Evolutionary conservation across 2,329 filamentous ascomycete genomes (phyloP).

Genomic region (Hymenoscyphus occultus): DNA sequence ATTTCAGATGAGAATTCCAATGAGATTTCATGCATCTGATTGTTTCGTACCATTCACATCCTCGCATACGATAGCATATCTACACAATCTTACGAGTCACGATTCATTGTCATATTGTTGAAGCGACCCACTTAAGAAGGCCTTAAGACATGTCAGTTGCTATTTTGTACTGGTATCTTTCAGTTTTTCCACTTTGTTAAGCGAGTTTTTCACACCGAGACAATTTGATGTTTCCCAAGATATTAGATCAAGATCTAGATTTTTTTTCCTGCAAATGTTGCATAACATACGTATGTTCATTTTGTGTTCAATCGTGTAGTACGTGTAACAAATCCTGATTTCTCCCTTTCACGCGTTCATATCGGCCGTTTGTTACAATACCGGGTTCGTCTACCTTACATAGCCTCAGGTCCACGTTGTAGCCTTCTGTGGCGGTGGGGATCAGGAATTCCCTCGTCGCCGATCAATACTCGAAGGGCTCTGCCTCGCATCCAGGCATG

Average conservation of each 20-base stretch:
- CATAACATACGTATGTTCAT: not conserved
- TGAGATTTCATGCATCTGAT: not conserved
- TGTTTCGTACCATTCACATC: not conserved
- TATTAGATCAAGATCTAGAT: not conserved
- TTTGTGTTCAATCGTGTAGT: not conserved
- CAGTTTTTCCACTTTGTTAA: not conserved
- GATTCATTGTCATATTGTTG: not conserved
- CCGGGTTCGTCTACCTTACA: not conserved
- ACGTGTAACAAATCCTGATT: not conserved
- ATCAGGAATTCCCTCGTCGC: not conserved
- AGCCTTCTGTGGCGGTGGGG: not conserved
- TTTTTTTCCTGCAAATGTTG: not conserved
- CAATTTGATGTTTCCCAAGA: not conserved
- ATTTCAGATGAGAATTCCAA: constrained; percentile 9
- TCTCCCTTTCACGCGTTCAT: not conserved
- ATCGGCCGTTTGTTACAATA: not conserved
- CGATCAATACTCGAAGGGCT: not conserved
- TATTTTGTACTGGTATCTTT: not conserved
- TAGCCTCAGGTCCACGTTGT: not conserved
- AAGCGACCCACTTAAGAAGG: not conserved
- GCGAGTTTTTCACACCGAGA: too few relatives aligned
- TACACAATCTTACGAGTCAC: not conserved
- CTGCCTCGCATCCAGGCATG: not conserved
- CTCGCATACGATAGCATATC: not conserved
- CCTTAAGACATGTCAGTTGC: not conserved